These are phyloP conservation scores for Fusarium nematophilum DNA, from an alignment of 2,329 filamentous ascomycete genomes.

Conservation along the genomic window DNA sequence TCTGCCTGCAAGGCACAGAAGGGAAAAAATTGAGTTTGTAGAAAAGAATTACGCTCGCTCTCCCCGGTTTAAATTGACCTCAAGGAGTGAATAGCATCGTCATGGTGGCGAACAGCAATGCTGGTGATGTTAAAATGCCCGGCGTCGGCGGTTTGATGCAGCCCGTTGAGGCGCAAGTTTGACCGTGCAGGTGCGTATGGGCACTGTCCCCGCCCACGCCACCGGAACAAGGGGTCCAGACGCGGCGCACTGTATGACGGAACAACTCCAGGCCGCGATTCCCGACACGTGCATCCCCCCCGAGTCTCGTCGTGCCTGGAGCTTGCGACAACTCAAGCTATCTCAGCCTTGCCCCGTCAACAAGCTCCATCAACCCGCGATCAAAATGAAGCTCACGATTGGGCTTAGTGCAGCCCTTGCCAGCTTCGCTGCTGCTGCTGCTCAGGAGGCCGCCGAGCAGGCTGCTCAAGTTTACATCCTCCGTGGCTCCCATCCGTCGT, in stretches of 20 bases:
- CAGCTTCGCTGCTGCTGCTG: constrained; percentile 53
- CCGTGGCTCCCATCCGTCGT: constrained; percentile 45
- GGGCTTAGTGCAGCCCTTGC: constrained; percentile 54
- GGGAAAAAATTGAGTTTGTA: not conserved
- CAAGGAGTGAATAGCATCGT: constrained; percentile 36
- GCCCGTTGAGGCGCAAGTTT: not conserved
- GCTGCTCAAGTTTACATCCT: constrained; percentile 67
- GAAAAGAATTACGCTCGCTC: constrained; percentile 5
- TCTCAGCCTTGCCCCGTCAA: constrained; percentile 41
- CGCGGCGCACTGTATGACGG: constrained; percentile 42
- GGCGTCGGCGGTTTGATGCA: constrained; percentile 11
- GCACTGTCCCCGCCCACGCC: not conserved
- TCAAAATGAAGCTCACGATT: constrained; percentile 57
- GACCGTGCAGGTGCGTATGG: not conserved
- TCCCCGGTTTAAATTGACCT: constrained; percentile 6
- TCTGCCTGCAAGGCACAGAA: constrained; percentile 5
- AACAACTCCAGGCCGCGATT: constrained; percentile 44
- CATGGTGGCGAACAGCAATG: constrained; percentile 22
- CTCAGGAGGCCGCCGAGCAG: constrained; percentile 56
- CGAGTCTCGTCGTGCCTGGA: constrained; percentile 36
- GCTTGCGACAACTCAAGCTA: constrained; percentile 50
- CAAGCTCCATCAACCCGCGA: constrained; percentile 47
- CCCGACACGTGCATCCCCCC: constrained; percentile 44
- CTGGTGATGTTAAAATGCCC: constrained; percentile 16
- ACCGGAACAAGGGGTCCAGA: not conserved